Percentiles rank a stretch among this genome's conserved stretches.
These are phyloP conservation scores for Fusarium brachygibbosum DNA, from an alignment of 2,329 filamentous ascomycete genomes.

Conservation along the genomic window DNA sequence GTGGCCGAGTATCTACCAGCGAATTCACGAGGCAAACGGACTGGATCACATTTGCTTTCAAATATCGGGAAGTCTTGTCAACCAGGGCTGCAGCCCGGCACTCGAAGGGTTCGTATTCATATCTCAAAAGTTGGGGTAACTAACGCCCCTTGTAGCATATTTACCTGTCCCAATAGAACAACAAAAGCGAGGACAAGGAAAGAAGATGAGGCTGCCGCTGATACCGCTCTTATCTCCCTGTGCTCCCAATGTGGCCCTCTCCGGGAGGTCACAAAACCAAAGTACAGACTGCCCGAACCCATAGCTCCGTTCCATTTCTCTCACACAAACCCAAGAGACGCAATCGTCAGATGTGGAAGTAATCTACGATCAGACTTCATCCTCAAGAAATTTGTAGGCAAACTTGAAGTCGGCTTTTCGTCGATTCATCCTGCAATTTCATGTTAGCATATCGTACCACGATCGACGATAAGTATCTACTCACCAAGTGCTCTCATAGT, in stretches of 20 bases:
- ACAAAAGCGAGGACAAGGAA: slow-evolving; percentile 24
- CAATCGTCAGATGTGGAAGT: background rate
- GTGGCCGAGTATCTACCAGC: background rate
- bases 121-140: slow-evolving; percentile 38
- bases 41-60: slow-evolving; percentile 3
- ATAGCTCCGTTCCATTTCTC: slow-evolving; percentile 36
- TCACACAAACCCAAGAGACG: slow-evolving; percentile 20
- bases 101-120: slow-evolving; percentile 37
- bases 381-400: slow-evolving; percentile 96
- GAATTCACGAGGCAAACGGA: slow-evolving; percentile 9
- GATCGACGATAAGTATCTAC: slow-evolving; percentile 51
- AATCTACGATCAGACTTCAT: slow-evolving; percentile 74
- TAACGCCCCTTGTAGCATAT: slow-evolving; percentile 35
- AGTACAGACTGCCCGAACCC: slow-evolving; percentile 37
- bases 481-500: slow-evolving; percentile 99
- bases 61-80: background rate
- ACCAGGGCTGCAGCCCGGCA: slow-evolving; percentile 30
- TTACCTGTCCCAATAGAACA: slow-evolving; percentile 33
- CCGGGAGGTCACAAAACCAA: slow-evolving; percentile 35
- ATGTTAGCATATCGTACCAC: slow-evolving; percentile 34
- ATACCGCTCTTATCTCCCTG: slow-evolving; percentile 22
- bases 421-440: slow-evolving; percentile 87
- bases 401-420: slow-evolving; percentile 99
- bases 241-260: slow-evolving; percentile 31
- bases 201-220: slow-evolving; percentile 29